Evolutionary conservation across 2,329 filamentous ascomycete species (phyloP), one percentile per base, ranked within the genome.

Genomic region (Penicillium decumbens): DNA sequence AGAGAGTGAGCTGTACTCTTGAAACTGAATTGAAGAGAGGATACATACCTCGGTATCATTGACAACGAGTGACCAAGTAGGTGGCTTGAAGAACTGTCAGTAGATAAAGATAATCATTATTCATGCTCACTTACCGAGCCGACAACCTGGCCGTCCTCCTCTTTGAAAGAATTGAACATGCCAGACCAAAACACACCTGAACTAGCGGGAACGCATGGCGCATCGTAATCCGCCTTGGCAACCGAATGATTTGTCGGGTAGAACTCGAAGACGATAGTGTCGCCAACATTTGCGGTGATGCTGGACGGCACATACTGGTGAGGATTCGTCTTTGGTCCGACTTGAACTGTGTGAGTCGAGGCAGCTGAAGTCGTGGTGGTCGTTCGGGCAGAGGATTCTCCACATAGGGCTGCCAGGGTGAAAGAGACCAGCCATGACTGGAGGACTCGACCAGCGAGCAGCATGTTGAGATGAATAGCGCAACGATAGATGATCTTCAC

Each of bases 191-290:
- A 71, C 15, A 63, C 32, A 2, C 43, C 45, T 1, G 41, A 49
- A 3, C 24, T 43, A 2, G 66, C 84, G 0, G 84, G 83, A 38
- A 85, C 77, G 52, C 84, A 88, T 33, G 84, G 81, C n/a, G 72
- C 71, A 2, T 71, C 66, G 57, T 77, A 85, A 42, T 77, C 80
- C 29, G 82, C 78, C 43, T 80, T 75, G 7, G 80, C 79, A n/a
- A 87, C 79, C 3, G 81, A 83, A 61, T 87, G 83, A 44, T 80
- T 82, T 20, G 73, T 73, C 1, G 83, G 81, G 56, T 80, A 84
- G 61, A 87, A 85, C 38, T 77, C 71, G 65, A 81, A 87, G 53
- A 79, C 75, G 12, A 72, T 51, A 1, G 60, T 35, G 47, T 71
- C 68, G 15, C 68, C 69, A 1, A 63, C 53, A 0, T 60, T 54